phyloP scores from a whole-genome alignment of 768 basidiomycete genomes.

The Lanmaoa pseudosensibilis region DNA sequence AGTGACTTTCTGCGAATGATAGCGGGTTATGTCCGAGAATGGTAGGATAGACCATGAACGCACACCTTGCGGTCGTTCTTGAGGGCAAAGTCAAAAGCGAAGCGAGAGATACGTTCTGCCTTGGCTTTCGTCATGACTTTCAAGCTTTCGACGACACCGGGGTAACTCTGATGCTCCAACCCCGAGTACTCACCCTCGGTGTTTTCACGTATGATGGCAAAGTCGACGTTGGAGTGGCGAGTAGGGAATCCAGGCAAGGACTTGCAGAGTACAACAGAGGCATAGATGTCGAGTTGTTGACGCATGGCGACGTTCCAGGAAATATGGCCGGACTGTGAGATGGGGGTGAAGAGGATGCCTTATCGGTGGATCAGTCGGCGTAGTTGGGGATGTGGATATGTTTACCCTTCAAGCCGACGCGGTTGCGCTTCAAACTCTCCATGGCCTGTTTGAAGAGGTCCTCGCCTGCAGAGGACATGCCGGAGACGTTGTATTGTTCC shows the following conservation, averaged over 20 bases:
- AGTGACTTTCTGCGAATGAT: slow-evolving; percentile 81
- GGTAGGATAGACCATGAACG: neutral
- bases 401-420: slow-evolving; percentile 96
- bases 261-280: slow-evolving; percentile 97
- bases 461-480: slow-evolving; percentile 92
- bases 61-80: slow-evolving; percentile 96
- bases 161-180: slow-evolving; percentile 95
- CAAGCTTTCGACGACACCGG: slow-evolving; percentile 96
- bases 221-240: slow-evolving; percentile 95
- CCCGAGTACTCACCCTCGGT: slow-evolving; percentile 99
- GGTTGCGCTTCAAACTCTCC: slow-evolving; percentile 96
- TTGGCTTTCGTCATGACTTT: slow-evolving; percentile 96
- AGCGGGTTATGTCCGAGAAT: neutral
- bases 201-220: slow-evolving; percentile 99
- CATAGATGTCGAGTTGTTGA: slow-evolving; percentile 98
- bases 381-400: neutral
- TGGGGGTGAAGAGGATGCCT: slow-evolving; percentile 99
- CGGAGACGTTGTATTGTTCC: slow-evolving; percentile 98
- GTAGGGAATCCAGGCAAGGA: slow-evolving; percentile 95
- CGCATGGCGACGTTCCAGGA: slow-evolving; percentile 99
- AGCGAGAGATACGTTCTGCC: slow-evolving; percentile 93
- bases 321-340: slow-evolving; percentile 93
- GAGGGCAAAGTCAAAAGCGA: slow-evolving; percentile 97
- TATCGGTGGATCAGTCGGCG: slow-evolving; percentile 5
- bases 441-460: slow-evolving; percentile 96